Conservation (phyloP, 495 filamentous ascomycete species). For the Echria macrotheca region DNA sequence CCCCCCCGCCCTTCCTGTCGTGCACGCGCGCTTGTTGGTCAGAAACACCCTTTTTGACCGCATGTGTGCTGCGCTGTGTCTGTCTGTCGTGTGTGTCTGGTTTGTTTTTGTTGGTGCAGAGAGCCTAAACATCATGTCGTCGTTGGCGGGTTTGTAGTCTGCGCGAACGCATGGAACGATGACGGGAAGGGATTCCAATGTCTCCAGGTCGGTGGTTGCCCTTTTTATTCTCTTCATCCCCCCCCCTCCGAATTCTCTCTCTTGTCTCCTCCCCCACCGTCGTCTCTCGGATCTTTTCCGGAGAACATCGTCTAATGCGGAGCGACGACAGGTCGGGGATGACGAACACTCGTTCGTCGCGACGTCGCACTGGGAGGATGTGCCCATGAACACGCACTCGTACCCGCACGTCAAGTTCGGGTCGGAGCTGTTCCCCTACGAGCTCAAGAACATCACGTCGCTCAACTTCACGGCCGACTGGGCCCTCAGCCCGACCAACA, state of each 20-base stretch:
- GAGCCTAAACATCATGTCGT: too few species aligned
- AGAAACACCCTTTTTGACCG: too few species aligned
- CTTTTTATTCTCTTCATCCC: neutral
- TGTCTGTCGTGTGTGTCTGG: too few species aligned
- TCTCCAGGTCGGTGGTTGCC: neutral
- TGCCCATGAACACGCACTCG: neutral
- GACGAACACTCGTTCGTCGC: slow-evolving; percentile 5
- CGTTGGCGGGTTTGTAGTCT: slow-evolving; percentile 4
- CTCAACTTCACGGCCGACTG: slow-evolving; percentile 1
- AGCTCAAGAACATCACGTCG: slow-evolving; percentile 2
- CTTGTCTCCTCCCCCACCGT: neutral
- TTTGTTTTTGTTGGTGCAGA: too few species aligned
- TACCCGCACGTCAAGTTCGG: slow-evolving; percentile 11
- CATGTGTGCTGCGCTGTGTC: too few species aligned
- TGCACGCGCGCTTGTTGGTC: too few species aligned
- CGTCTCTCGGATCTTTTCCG: too few species aligned
- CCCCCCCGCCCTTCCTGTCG: too few species aligned
- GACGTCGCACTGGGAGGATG: slow-evolving; percentile 2
- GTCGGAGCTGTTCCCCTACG: neutral
- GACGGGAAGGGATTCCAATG: slow-evolving; percentile 7
- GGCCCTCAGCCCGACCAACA: neutral
- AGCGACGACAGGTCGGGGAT: neutral
- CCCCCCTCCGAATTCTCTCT: neutral
- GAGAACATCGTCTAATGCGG: too few species aligned
- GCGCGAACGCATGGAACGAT: slow-evolving; percentile 9